A percentile compares a stretch with the other conserved stretches of the same genome.
Conservation (phyloP, 2,329 filamentous ascomycete species). For the Mycocentrospora acerina region DNA sequence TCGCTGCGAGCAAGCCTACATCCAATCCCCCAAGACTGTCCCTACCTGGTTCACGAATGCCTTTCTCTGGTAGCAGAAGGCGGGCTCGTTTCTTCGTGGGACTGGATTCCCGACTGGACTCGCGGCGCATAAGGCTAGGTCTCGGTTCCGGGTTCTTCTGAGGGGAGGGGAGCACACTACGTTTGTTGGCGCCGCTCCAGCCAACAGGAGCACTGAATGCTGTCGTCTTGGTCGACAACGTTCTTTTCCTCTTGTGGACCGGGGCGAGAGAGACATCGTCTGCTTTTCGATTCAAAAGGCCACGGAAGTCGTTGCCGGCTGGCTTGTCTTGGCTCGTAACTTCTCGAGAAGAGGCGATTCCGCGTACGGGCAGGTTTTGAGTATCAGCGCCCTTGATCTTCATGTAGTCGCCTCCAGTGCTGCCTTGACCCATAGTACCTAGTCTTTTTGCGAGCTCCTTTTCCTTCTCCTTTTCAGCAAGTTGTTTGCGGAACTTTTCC, state of each 20-base stretch:
- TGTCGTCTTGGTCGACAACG: slow-evolving; percentile 31
- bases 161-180: slow-evolving; percentile 42
- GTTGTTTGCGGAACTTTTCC: slow-evolving; percentile 65
- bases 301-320: slow-evolving; percentile 37
- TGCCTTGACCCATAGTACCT: slow-evolving; percentile 60
- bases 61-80: slow-evolving; percentile 50
- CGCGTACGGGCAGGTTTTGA: slow-evolving; percentile 19
- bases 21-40: slow-evolving; percentile 46
- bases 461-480: slow-evolving; percentile 71
- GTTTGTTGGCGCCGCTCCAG: slow-evolving; percentile 50
- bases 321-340: slow-evolving; percentile 17
- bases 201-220: slow-evolving; percentile 44
- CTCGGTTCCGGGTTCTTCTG: slow-evolving; percentile 25
- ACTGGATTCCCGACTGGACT: slow-evolving; percentile 35
- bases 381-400: slow-evolving; percentile 35
- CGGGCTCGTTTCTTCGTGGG: slow-evolving; percentile 52
- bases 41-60: slow-evolving; percentile 51
- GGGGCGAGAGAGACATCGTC: slow-evolving; percentile 45
- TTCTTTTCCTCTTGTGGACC: slow-evolving; percentile 46
- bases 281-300: slow-evolving; percentile 49
- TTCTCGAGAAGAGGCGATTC: slow-evolving; percentile 18
- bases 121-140: slow-evolving; percentile 19
- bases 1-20: slow-evolving; percentile 38
- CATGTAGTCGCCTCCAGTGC: slow-evolving; percentile 73
- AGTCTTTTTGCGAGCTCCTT: slow-evolving; percentile 70